Evolutionary conservation across 352 stramenopile genomes (phyloP).

Genomic region (Globisporangium takayamanum): DNA sequence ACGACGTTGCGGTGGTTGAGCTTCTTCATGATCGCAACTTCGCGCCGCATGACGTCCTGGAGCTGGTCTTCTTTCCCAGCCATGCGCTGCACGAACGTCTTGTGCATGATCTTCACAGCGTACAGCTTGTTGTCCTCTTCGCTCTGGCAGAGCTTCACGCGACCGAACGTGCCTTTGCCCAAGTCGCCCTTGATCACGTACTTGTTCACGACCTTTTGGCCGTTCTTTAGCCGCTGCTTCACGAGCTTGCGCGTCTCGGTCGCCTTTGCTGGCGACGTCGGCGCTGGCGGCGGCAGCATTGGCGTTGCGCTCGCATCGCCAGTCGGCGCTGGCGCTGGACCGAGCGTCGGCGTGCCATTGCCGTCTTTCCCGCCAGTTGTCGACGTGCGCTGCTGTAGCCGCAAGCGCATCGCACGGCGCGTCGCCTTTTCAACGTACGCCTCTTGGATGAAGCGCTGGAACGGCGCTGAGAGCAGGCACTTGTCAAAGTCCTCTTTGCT

Average conservation of each 20-base stretch:
- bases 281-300: slow-evolving; percentile 32
- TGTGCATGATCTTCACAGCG: slow-evolving; percentile 88
- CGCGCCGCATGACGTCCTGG: slow-evolving; percentile 75
- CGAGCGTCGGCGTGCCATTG: slow-evolving; percentile 10
- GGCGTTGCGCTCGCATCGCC: slow-evolving; percentile 17
- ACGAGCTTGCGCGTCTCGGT: slow-evolving; percentile 78
- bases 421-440: slow-evolving; percentile 84
- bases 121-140: slow-evolving; percentile 79
- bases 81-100: slow-evolving; percentile 87
- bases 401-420: slow-evolving; percentile 70
- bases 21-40: slow-evolving; percentile 97
- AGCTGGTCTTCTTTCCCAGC: slow-evolving; percentile 80
- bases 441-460: slow-evolving; percentile 83
- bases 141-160: slow-evolving; percentile 76
- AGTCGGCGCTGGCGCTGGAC: slow-evolving; percentile 10
- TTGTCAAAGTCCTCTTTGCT: slow-evolving; percentile 87
- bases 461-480: slow-evolving; percentile 73
- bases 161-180: slow-evolving; percentile 88
- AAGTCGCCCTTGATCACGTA: slow-evolving; percentile 91
- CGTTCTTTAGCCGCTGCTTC: slow-evolving; percentile 79
- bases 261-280: slow-evolving; percentile 46
- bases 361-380: slow-evolving; percentile 10
- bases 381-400: slow-evolving; percentile 53
- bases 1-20: slow-evolving; percentile 92
- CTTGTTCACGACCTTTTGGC: slow-evolving; percentile 90